These are phyloP conservation scores for Candida gigantensis DNA, from an alignment of 1,139 yeast species.

Conservation along the genomic window DNA sequence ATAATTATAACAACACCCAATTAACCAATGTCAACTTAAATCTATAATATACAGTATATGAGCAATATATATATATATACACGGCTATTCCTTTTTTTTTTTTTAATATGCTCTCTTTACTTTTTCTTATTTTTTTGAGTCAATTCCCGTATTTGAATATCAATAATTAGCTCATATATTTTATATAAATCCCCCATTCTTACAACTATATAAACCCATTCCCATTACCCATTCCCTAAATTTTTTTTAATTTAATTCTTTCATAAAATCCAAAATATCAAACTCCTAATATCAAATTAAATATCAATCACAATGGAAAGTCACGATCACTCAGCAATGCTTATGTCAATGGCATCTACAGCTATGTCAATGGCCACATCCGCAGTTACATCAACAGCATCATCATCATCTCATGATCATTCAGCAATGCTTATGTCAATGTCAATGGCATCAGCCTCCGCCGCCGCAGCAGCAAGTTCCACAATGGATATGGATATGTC, in stretches of 20 bases:
- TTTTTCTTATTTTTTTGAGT: background rate
- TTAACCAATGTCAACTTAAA: background rate
- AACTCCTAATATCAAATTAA: background rate
- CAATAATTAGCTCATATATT: background rate
- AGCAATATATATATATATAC: too few relatives aligned
- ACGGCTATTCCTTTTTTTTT: background rate
- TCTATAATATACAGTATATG: too few relatives aligned
- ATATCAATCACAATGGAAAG: too few relatives aligned
- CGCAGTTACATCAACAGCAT: too few relatives aligned
- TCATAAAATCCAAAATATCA: too few relatives aligned
- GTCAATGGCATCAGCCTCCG: too few relatives aligned
- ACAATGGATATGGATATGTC: constrained; percentile 4
- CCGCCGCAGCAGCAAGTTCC: too few relatives aligned
- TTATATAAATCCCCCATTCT: background rate
- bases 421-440: too few relatives aligned
- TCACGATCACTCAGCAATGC: too few relatives aligned
- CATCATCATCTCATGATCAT: background rate
- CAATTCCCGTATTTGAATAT: background rate
- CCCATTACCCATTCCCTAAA: background rate
- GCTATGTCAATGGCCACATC: too few relatives aligned
- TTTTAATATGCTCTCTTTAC: background rate
- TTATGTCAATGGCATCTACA: too few relatives aligned
- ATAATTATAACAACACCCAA: background rate
- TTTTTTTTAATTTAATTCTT: too few relatives aligned
- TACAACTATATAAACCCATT: background rate